These are phyloP conservation scores for Fusarium hainanense DNA, from an alignment of 2,329 filamentous ascomycete genomes.

Conservation along the genomic window DNA sequence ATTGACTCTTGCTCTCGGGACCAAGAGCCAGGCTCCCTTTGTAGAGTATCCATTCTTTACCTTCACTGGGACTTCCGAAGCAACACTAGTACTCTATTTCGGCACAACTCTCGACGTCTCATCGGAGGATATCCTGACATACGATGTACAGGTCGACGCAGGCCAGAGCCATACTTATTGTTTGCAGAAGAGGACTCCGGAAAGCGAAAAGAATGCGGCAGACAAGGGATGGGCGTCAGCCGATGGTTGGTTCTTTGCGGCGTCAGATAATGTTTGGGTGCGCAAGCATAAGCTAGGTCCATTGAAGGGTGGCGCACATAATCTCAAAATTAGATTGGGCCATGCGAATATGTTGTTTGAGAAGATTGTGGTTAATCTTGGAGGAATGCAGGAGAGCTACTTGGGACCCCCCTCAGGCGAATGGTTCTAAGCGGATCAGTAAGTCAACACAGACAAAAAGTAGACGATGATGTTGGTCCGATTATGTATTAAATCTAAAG, in stretches of 20 bases:
- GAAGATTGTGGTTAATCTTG: constrained; percentile 34
- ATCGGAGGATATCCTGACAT: constrained; percentile 11
- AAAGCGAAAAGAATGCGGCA: constrained; percentile 30
- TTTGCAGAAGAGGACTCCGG: constrained; percentile 14
- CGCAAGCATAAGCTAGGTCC: background rate
- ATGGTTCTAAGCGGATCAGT: background rate
- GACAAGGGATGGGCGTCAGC: constrained; percentile 33
- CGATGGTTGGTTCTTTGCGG: constrained; percentile 37
- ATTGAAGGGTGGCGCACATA: constrained; percentile 1
- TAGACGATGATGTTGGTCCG: background rate
- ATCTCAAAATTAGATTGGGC: background rate
- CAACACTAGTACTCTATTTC: constrained; percentile 17
- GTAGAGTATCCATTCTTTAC: constrained; percentile 27
- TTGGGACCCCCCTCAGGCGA: constrained; percentile 23
- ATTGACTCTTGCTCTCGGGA: constrained; percentile 4
- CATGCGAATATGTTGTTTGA: constrained; percentile 38
- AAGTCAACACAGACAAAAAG: fast-evolving
- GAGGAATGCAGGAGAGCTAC: constrained; percentile 26
- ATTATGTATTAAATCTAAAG: background rate
- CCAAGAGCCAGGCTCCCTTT: background rate
- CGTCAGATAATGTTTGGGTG: constrained; percentile 31
- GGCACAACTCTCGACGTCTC: constrained; percentile 29
- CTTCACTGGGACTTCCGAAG: background rate
- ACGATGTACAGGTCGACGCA: constrained; percentile 21
- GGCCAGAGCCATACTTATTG: background rate